These are phyloP conservation scores for Keithomyces neogunnii DNA, from an alignment of 2,329 filamentous ascomycete genomes.

Conservation along the genomic window DNA sequence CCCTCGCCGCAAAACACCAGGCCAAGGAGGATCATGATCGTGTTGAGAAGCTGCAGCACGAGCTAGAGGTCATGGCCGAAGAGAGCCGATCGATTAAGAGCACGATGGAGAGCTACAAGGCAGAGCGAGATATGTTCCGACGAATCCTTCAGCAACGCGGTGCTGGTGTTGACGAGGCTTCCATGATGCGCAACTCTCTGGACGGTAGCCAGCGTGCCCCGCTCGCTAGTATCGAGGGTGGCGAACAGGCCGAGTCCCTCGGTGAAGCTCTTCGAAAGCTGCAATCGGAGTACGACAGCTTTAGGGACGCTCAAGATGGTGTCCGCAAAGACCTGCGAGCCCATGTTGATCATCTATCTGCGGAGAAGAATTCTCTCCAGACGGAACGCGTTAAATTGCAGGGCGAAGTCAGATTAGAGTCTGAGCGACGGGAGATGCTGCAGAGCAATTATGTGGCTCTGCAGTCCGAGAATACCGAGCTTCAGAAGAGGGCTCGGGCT, in stretches of 20 bases:
- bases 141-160: constrained; percentile 75
- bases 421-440: constrained; percentile 80
- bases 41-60: constrained; percentile 62
- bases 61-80: constrained; percentile 69
- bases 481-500: constrained; percentile 72
- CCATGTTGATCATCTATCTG: constrained; percentile 72
- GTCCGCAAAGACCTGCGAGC: constrained; percentile 77
- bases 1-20: constrained; percentile 55
- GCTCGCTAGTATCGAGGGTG: constrained; percentile 49
- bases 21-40: constrained; percentile 60
- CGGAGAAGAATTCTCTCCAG: constrained; percentile 75
- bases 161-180: constrained; percentile 52
- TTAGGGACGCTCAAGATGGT: constrained; percentile 74
- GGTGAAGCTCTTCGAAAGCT: constrained; percentile 76
- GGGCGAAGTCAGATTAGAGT: constrained; percentile 74
- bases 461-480: constrained; percentile 74
- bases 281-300: constrained; percentile 82
- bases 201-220: constrained; percentile 47
- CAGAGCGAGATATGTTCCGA: constrained; percentile 95
- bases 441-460: constrained; percentile 79
- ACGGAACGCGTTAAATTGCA: constrained; percentile 71
- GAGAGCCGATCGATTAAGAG: constrained; percentile 75
- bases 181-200: constrained; percentile 63
- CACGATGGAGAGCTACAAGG: constrained; percentile 86
- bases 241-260: constrained; percentile 52